Percentiles rank a stretch among this genome's conserved stretches.
Conservation (phyloP, 73 alveolate species). For the Breviolum minutum region DNA sequence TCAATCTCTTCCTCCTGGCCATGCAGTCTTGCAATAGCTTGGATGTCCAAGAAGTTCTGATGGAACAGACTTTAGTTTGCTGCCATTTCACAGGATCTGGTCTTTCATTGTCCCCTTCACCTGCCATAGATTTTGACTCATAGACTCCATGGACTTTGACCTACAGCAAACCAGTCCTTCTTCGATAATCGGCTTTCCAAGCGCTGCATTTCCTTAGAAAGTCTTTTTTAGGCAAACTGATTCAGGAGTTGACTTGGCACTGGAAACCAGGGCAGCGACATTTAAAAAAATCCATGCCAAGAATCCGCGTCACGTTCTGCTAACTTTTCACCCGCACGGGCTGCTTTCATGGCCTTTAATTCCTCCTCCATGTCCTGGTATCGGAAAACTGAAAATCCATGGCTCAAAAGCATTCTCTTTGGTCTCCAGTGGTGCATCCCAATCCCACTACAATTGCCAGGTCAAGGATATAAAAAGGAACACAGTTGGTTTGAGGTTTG, state of each 20-base stretch:
- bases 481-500: no score
- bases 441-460: no score
- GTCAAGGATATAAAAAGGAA: no score
- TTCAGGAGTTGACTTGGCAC: not conserved
- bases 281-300: not conserved
- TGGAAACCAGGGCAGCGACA: not conserved
- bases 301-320: conserved; percentile 76
- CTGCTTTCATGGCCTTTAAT: conserved; percentile 57
- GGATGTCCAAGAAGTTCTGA: not conserved
- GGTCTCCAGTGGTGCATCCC: not conserved
- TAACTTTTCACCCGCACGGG: conserved; percentile 70
- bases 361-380: conserved; percentile 89
- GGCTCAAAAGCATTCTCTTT: not conserved
- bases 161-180: not conserved
- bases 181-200: conserved; percentile 46
- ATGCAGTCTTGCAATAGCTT: not conserved
- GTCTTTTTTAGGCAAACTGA: not conserved
- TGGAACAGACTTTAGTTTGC: no score
- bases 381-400: not conserved
- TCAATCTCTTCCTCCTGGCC: conserved; percentile 85
- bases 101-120: no score
- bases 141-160: no score
- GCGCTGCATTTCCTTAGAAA: conserved; percentile 55
- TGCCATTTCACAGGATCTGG: no score
- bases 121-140: no score